Evolutionary conservation across 306 rosid species (phyloP), one percentile per base, ranked within the genome.

Genomic region (Abrus pulchellus): DNA sequence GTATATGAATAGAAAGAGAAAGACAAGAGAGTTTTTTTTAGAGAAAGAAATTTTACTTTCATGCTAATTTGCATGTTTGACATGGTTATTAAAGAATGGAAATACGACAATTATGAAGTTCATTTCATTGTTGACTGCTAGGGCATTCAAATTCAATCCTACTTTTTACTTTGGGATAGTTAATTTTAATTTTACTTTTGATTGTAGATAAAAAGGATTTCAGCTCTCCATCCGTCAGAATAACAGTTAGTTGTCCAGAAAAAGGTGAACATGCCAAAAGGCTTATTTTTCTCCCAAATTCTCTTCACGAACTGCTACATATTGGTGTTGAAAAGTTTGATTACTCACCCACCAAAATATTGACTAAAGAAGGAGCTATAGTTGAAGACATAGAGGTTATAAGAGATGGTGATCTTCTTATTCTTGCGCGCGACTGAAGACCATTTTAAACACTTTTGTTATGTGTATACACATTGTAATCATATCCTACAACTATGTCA

Each of bases 341-440:
- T 12, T 66, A 73, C 28, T 50, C 62, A 40, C 71, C 89, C 33
- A 74, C 88, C 7, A 85, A 83, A 80, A 53, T 90, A 65, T 76
- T 90, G 12, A 92, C 83, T 11, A 57, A 67, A 71, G 90, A 88
- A 43, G 90, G 94, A 71, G 93, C 93, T 72, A 83, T 86, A 87
- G 40, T 92, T 64, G 94, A 90, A 43, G 94, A 88, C 7, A 81
- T 92, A 66, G 59, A 83, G 29, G 62, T 87, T 49, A 74, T 92
- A 36, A 88, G 91, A 86, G 94, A 92, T 57, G 91, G 94, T 36
- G 97, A 92, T 66, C 68, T 78, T 83, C 90, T 92, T 69, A 40
- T 87, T 80, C 84, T 92, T 69, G 82, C 6, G 43, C 48, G 49
- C 36, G 57, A 61, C 47, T 36, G 43, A 66, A 12, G 20, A 20